phyloP scores from a whole-genome alignment of 1,284 basidiomycete genomes.

The Cutaneotrichosporon arboriforme region DNA sequence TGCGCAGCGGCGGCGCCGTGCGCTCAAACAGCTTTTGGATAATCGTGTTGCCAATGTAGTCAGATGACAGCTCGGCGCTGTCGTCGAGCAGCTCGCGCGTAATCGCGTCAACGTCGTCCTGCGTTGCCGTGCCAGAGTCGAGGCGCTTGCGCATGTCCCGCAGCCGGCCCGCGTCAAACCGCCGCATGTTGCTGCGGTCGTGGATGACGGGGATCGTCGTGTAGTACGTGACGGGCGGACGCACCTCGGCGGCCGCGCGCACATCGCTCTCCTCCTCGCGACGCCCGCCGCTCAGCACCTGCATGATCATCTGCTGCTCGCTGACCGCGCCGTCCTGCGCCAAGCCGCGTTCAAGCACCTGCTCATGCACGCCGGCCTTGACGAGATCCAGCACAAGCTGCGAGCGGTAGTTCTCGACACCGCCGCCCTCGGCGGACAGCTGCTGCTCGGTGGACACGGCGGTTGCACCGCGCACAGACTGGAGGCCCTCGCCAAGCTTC shows the following conservation, averaged over 20 bases:
- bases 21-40: conserved; percentile 95
- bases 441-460: conserved; percentile 87
- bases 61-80: conserved; percentile 49
- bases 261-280: conserved; percentile 75
- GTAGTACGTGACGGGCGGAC: conserved; percentile 63
- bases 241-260: conserved; percentile 59
- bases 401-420: conserved; percentile 87
- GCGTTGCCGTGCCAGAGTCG: conserved; percentile 70
- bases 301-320: conserved; percentile 93
- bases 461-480: conserved; percentile 64
- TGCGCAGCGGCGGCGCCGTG: conserved; percentile 68
- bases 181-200: conserved; percentile 67
- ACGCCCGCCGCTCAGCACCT: conserved; percentile 73
- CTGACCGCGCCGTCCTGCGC: conserved; percentile 59
- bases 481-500: conserved; percentile 64
- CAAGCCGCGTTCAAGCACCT: conserved; percentile 45
- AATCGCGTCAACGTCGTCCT: conserved; percentile 85
- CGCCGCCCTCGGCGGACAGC: conserved; percentile 65
- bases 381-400: conserved; percentile 87
- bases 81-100: conserved; percentile 82
- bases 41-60: conserved; percentile 98
- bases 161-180: conserved; percentile 89
- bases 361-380: conserved; percentile 69
- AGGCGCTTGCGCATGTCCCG: conserved; percentile 89
- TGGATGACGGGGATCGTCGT: conserved; percentile 81